Base-by-base conservation (phyloP, 169 alveolate genomes). In the Plasmodium sp. region DNA sequence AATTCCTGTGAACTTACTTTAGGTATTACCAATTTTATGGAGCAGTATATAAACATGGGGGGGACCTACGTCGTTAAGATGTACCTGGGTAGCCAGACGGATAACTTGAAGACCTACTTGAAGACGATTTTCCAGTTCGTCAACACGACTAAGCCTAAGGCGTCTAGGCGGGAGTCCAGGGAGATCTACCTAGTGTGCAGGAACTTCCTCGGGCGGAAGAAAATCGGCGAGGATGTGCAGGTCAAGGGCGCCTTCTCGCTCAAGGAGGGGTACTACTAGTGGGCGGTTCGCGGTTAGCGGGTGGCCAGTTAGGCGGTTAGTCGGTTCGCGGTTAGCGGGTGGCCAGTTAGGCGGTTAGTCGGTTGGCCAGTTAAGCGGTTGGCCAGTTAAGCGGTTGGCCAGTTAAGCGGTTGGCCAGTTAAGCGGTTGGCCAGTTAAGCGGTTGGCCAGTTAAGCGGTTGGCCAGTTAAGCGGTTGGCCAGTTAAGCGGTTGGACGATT, bases 1-100 rank as follows among this genome's bases (percentile, higher is more conserved):
- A 96, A 96, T 93, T 95, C 97, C 33, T 93, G 97, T 77, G 98
- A 96, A 88, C 95, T 96, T 27, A 94, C 97, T 31, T 84, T 96
- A 95, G 95, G 95, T 58, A 97, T 97, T 39, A 95, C 97, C 2
- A 58, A 93, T 43, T 95, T 96, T 41, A 96, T 96, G 98, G 98
- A 96, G 75, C 81, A 93, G 45, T 67, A 93, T 71, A 96, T 96
- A 45, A 95, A 96, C 33, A 96, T 95, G 33, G 97, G 97, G 2
- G 98, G 98, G n/a, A 71, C 95, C 27, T 96, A 95, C 92, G 96
- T 96, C 33, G 98, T 96, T 22, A 96, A 96, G 77, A 96, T 96
- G 80, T 96, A 95, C 83, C 92, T 96, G 94, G 98, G 98, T 4
- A 95, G 97, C 48, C 98, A 96, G 85, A 92, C 96, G 58, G 58